These are phyloP conservation scores for Calonectria pteridis DNA, from an alignment of 2,329 filamentous ascomycete species.

Conservation along the genomic window DNA sequence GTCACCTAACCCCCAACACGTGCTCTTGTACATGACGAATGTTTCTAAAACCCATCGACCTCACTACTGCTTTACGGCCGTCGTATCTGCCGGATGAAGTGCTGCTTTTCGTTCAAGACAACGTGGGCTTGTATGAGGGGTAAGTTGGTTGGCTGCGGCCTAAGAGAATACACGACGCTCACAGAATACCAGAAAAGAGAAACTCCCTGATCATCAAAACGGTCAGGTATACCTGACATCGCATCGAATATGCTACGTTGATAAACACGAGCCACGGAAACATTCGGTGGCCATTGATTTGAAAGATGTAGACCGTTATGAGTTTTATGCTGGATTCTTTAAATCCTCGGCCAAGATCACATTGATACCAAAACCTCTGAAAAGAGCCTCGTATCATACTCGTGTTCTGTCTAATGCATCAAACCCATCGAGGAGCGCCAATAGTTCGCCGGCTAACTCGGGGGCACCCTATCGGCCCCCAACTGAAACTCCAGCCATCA, in stretches of 20 bases:
- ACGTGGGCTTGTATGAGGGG: slow-evolving; percentile 98
- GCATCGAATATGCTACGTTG: slow-evolving; percentile 94
- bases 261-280: slow-evolving; percentile 86
- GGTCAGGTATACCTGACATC: slow-evolving; percentile 97
- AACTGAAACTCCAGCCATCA: slow-evolving; percentile 58
- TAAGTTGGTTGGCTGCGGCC: slow-evolving; percentile 59
- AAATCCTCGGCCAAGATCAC: slow-evolving; percentile 97
- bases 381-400: slow-evolving; percentile 71
- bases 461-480: slow-evolving; percentile 57
- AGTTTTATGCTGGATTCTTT: slow-evolving; percentile 93
- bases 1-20: slow-evolving; percentile 19
- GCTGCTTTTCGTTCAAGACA: slow-evolving; percentile 96
- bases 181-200: slow-evolving; percentile 79
- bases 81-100: slow-evolving; percentile 94
- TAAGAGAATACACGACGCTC: slow-evolving; percentile 22
- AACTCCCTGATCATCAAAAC: slow-evolving; percentile 93
- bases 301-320: slow-evolving; percentile 89
- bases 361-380: slow-evolving; percentile 83
- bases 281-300: slow-evolving; percentile 88
- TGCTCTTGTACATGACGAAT: slow-evolving; percentile 75
- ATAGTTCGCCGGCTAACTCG: slow-evolving; percentile 60
- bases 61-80: slow-evolving; percentile 95
- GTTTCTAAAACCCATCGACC: slow-evolving; percentile 95
- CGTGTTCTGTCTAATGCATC: slow-evolving; percentile 62
- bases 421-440: slow-evolving; percentile 59